phyloP scores from a whole-genome alignment of 768 basidiomycete species.

The Dacryopinax spathularia region DNA sequence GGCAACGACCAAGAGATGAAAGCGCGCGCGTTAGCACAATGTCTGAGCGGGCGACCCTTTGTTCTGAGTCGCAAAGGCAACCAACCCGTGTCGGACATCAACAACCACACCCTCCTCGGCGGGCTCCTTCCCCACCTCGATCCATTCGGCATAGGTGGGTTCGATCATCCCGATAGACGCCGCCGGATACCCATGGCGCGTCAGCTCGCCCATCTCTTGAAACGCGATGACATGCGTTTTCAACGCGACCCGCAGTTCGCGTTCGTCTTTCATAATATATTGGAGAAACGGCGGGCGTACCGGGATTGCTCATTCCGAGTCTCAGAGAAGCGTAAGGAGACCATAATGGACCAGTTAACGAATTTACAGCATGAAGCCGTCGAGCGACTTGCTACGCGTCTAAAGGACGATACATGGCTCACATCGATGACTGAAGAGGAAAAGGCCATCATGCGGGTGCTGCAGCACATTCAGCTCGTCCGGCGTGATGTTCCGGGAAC shows the following conservation, averaged over 20 bases:
- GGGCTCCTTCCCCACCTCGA: not conserved
- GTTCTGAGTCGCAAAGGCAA: not conserved
- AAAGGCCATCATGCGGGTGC: too few relatives aligned
- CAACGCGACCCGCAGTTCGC: not conserved
- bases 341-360: too few relatives aligned
- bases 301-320: not conserved
- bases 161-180: not conserved
- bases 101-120: not conserved
- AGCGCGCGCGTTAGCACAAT: not conserved
- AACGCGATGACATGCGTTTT: not conserved
- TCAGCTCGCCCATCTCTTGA: not conserved
- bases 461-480: too few relatives aligned
- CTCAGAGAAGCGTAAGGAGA: too few relatives aligned
- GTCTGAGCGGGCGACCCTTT: not conserved
- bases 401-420: too few relatives aligned
- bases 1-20: not conserved
- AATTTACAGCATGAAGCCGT: too few relatives aligned
- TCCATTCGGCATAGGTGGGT: not conserved
- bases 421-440: too few relatives aligned
- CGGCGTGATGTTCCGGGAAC: too few relatives aligned
- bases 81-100: not conserved
- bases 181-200: not conserved
- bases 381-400: too few relatives aligned
- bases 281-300: slow-evolving; percentile 11
- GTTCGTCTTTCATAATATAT: not conserved